Evolutionary conservation across 2,329 filamentous ascomycete genomes (phyloP).

Genomic region (Pseudogymnoascus sp.): DNA sequence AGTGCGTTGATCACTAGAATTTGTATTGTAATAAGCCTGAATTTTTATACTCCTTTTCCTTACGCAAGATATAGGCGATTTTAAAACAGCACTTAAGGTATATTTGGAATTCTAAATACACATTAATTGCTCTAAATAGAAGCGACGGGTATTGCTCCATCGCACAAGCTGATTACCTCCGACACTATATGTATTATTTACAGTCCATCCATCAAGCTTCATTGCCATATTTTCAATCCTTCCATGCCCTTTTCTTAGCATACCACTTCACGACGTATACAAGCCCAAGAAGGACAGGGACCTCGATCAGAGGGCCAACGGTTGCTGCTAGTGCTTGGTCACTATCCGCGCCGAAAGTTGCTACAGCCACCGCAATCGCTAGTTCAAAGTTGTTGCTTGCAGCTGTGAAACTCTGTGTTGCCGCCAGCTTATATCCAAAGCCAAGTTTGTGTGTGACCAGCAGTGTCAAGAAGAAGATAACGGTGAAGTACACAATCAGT

Average conservation of each 20-base stretch:
- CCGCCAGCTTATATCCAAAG: slow-evolving; percentile 60
- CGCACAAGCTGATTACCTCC: not conserved
- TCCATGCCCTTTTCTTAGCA: slow-evolving; percentile 32
- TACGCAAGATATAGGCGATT: too few relatives aligned
- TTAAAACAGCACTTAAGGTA: not conserved
- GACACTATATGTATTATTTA: not conserved
- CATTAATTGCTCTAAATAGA: not conserved
- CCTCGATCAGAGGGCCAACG: slow-evolving; percentile 73
- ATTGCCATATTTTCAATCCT: not conserved
- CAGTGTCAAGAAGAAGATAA: slow-evolving; percentile 66
- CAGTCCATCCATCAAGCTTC: not conserved
- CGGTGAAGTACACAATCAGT: slow-evolving; percentile 68
- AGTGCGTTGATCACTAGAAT: not conserved
- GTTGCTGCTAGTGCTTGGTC: slow-evolving; percentile 72
- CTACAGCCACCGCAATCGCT: slow-evolving; percentile 78
- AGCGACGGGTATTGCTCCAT: not conserved
- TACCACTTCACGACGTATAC: slow-evolving; percentile 62
- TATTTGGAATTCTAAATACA: not conserved
- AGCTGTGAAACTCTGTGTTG: slow-evolving; percentile 79
- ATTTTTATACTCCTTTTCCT: too few relatives aligned
- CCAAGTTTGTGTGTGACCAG: slow-evolving; percentile 54
- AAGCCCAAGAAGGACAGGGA: slow-evolving; percentile 64
- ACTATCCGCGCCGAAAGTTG: slow-evolving; percentile 65
- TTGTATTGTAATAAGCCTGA: not conserved
- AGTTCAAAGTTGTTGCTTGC: slow-evolving; percentile 92